Base-by-base conservation (phyloP, 441 rosid genomes). In the Erodium chrysanthum region DNA sequence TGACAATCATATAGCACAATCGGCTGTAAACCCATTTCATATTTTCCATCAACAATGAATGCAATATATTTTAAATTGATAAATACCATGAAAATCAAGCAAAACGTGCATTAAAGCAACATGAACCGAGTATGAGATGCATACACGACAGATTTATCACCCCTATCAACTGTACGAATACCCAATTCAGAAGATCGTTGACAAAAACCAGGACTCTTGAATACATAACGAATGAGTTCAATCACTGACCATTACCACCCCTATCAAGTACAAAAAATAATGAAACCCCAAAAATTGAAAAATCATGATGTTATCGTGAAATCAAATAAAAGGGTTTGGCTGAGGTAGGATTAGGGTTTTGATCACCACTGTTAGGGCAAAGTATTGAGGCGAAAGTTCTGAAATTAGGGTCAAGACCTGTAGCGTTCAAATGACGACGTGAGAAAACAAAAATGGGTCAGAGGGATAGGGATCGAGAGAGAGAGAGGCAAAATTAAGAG, bases 321-420 rank as follows among this genome's bases (percentile, higher is more conserved):
- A 59, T 21, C n/a, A 17, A 54, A 11, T n/a, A 59, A 12, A 59
- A 60, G 33, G 33, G 64, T 60, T 60, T 25, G 64, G 64, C 29
- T 12, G 64, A 6, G 35, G 64, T 10, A 22, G 64, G 33, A 60
- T 60, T 60, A 60, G 64, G 64, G 64, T 60, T 60, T 60, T 60
- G 35, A 60, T 22, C 21, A 25, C 27, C 64, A 60, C 27, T 15
- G 64, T 11, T 60, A 60, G 35, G 64, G 64, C 15, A 60, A 5
- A 0, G 3, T 12, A 23, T 11, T 10, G 5, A 12, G 7, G 64
- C 33, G 17, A 60, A 60, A 7, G 31, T 60, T 25, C 35, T 60
- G 33, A 60, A 23, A 23, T 60, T 60, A 60, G 31, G 17, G 35
- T 5, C 33, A 11, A 60, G 5, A 60, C 64, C 31, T 22, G 35